Base-by-base conservation (phyloP, 2,329 filamentous ascomycete genomes). In the Fusarium dlaminii region DNA sequence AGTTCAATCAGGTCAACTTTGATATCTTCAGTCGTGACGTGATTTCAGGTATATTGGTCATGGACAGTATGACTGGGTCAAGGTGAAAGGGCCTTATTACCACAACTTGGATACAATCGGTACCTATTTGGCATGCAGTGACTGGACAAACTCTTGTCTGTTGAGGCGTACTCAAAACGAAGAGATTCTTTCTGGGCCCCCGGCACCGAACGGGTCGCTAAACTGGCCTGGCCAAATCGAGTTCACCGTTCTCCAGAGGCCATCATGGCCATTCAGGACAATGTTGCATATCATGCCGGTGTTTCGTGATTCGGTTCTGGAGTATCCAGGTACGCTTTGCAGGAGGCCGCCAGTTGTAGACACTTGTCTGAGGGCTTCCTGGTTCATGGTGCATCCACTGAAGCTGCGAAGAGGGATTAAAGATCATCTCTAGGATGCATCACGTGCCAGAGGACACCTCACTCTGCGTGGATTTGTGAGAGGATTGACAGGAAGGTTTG, bases 231-330 rank as follows among this genome's bases (percentile, higher is more conserved):
- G 59, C 45, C 64, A 40, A 45, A 56, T 63, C 59, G 58, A 54
- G 42, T 65, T n/a, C 32, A 40, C 45, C 39, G 17, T 55, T 58
- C 46, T 39, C 56, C n/a, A 48, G 42, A 59, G 58, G 37, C 49
- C 55, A 37, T 60, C 12, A 43, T 49, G 51, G 46, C 29, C 63
- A 58, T 52, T 56, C 55, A 29, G 52, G 37, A 40, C 48, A 46
- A 29, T 57, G 56, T 51, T 71, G 32, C 55, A 51, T 34, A 27
- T 68, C 29, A 58, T 64, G 40, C 29, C 67, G 55, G 67, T 56
- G 39, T 29, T 15, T 65, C 27, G 18, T 8, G 20, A 54, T 74
- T 63, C 71, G 59, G 72, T 65, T 68, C 63, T 58, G 54, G 40
- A 49, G 46, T 29, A 42, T 32, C 39, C 17, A 30, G 29, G 39